A percentile compares a stretch with the other conserved stretches of the same genome.
phyloP scores from a whole-genome alignment of 345 rosid species.

The Dipteronia dyeriana region DNA sequence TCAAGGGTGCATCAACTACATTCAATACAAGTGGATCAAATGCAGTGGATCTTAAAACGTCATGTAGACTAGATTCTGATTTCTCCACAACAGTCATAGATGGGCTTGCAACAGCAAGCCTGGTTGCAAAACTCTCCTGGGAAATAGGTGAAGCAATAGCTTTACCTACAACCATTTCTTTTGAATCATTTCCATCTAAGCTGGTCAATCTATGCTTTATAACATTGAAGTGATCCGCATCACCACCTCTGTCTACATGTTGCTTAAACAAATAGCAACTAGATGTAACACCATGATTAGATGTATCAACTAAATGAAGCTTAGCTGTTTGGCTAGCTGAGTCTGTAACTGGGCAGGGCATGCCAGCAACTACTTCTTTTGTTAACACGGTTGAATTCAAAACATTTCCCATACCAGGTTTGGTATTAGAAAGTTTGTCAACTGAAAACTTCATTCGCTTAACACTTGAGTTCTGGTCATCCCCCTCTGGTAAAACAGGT shows the following conservation, averaged over 20 bases:
- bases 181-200: constrained; percentile 30
- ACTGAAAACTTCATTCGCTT: constrained; percentile 56
- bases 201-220: constrained; percentile 28
- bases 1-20: constrained; percentile 34
- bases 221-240: constrained; percentile 31
- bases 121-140: constrained; percentile 68
- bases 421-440: constrained; percentile 26
- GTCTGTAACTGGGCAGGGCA: constrained; percentile 29
- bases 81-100: constrained; percentile 35
- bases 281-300: constrained; percentile 55
- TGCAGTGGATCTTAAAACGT: constrained; percentile 33
- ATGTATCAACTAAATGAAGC: constrained; percentile 64
- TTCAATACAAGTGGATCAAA: constrained; percentile 31
- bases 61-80: constrained; percentile 32
- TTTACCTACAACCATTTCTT: constrained; percentile 42
- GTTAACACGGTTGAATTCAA: constrained; percentile 16
- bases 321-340: constrained; percentile 31
- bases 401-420: constrained; percentile 26
- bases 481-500: constrained; percentile 34
- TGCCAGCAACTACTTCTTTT: constrained; percentile 18
- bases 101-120: constrained; percentile 43
- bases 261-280: constrained; percentile 57
- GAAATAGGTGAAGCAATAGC: constrained; percentile 71
- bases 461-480: constrained; percentile 32
- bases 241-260: constrained; percentile 29